phyloP scores from a whole-genome alignment of 345 rosid species.

The Salix purpurea region DNA sequence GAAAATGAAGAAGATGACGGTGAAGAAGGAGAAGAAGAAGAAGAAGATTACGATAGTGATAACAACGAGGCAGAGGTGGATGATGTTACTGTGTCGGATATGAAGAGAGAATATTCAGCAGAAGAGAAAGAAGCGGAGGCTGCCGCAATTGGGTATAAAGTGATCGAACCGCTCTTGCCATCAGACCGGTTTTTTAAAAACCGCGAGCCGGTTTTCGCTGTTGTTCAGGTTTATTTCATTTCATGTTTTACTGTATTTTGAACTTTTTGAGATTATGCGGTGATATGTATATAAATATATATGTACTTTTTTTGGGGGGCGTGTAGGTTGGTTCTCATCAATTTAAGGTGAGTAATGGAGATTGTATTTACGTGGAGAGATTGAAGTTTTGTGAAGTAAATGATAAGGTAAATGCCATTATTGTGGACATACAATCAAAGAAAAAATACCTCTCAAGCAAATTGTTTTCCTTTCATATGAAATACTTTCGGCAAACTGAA shows the following conservation, averaged over 20 bases:
- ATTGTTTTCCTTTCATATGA: too few species aligned
- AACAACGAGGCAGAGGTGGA: neutral
- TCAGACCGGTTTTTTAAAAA: constrained; percentile 61
- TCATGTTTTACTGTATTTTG: neutral
- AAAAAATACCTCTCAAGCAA: too few species aligned
- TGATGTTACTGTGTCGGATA: neutral
- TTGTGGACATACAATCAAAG: too few species aligned
- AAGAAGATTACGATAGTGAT: neutral
- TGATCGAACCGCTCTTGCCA: constrained; percentile 54
- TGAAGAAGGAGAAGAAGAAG: constrained; percentile 8
- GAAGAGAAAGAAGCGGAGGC: constrained; percentile 80
- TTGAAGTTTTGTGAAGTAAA: constrained; percentile 91
- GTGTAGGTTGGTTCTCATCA: constrained; percentile 85
- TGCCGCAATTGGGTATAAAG: constrained; percentile 76
- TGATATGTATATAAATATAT: neutral
- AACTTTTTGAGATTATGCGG: neutral
- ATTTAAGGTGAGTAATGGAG: constrained; percentile 92
- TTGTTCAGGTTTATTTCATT: constrained; percentile 63
- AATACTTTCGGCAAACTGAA: neutral
- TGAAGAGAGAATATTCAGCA: constrained; percentile 47
- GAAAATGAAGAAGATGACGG: constrained; percentile 12
- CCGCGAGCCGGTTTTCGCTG: constrained; percentile 74
- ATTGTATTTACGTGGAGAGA: constrained; percentile 71
- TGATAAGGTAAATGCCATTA: too few species aligned
- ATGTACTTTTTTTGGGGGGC: neutral